Evolutionary conservation across 1,139 yeast genomes (phyloP).

Genomic region (Geotrichum klebahnii): DNA sequence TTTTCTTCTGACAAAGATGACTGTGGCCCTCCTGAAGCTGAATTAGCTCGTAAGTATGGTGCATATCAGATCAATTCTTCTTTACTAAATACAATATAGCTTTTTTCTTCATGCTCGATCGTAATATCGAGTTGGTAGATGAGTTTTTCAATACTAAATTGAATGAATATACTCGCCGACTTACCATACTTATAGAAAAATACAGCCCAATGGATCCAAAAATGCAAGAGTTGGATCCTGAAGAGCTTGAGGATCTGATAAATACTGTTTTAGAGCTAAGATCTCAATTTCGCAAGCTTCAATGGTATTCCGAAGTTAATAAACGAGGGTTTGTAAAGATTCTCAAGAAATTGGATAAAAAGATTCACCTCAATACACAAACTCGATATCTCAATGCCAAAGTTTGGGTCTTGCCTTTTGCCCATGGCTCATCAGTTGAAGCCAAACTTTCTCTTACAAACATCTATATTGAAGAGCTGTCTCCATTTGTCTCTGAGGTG

Average conservation of each 20-base stretch:
- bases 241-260: constrained; percentile 74
- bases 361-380: constrained; percentile 66
- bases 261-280: constrained; percentile 74
- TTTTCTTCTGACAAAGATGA: too few relatives aligned
- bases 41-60: constrained; percentile 34
- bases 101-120: constrained; percentile 74
- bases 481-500: constrained; percentile 28
- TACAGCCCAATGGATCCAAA: constrained; percentile 24
- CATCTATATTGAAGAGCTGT: constrained; percentile 48
- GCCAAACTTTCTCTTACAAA: constrained; percentile 57
- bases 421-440: constrained; percentile 55
- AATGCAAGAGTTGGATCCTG: constrained; percentile 43
- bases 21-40: constrained; percentile 27
- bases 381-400: constrained; percentile 64
- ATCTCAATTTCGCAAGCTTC: constrained; percentile 69
- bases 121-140: constrained; percentile 78
- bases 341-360: constrained; percentile 85
- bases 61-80: too few relatives aligned
- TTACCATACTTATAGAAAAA: constrained; percentile 44
- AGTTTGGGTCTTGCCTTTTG: constrained; percentile 71
- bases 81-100: too few relatives aligned
- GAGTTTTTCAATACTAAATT: constrained; percentile 70
- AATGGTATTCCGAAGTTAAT: constrained; percentile 91
- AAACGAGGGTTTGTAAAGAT: constrained; percentile 87
- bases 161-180: constrained; percentile 67